Percentiles rank a stretch among this genome's conserved stretches.
These are phyloP conservation scores for Boletus reticuloceps DNA, from an alignment of 768 basidiomycete species.

Conservation along the genomic window DNA sequence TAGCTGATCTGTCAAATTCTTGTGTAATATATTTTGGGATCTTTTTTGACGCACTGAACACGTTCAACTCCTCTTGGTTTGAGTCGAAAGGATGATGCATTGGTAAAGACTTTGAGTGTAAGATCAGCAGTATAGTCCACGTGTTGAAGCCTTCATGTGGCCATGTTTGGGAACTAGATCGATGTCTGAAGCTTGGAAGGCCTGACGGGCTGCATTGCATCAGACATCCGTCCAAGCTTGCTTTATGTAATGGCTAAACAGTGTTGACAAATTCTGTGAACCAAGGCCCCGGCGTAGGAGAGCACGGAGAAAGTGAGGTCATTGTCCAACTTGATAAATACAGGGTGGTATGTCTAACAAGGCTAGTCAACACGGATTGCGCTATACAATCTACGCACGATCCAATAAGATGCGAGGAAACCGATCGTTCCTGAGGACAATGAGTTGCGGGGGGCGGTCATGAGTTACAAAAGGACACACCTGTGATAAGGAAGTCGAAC, in stretches of 20 bases:
- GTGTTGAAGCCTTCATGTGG: too few relatives aligned
- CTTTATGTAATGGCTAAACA: too few relatives aligned
- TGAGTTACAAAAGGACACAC: constrained; percentile 35
- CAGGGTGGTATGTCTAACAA: constrained; percentile 2
- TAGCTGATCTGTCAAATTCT: not conserved
- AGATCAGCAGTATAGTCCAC: too few relatives aligned
- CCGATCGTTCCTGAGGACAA: constrained; percentile 76
- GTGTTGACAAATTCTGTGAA: too few relatives aligned
- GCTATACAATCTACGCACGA: constrained; percentile 78
- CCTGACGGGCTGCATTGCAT: too few relatives aligned
- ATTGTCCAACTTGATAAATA: constrained; percentile 12
- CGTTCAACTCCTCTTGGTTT: not conserved
- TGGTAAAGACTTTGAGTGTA: not conserved
- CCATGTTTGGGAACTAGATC: too few relatives aligned
- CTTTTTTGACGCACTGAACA: not conserved
- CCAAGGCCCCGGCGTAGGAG: not conserved
- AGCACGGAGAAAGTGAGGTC: not conserved
- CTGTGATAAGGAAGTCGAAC: constrained; percentile 87
- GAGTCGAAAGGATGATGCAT: too few relatives aligned
- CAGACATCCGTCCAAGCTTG: too few relatives aligned
- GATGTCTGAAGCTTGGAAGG: too few relatives aligned
- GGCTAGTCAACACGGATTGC: constrained; percentile 72
- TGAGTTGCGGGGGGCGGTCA: not conserved
- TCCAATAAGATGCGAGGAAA: constrained; percentile 89
- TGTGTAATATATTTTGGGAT: not conserved